Conservation (phyloP, 2,329 filamentous ascomycete genomes). For the Sordariomycetes sp. region DNA sequence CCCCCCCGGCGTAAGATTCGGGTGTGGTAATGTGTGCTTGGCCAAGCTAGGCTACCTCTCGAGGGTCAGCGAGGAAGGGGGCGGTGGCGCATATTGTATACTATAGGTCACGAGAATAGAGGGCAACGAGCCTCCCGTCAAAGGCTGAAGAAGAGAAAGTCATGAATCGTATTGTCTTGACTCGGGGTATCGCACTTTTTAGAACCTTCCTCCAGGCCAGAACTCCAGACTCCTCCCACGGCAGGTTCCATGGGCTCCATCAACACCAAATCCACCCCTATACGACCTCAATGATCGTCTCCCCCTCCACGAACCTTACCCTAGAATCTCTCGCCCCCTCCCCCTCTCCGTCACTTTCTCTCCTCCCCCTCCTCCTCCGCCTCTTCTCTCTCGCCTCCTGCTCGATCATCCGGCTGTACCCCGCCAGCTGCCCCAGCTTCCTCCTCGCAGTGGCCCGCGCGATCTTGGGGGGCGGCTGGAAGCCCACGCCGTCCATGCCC, state of each 20-base stretch:
- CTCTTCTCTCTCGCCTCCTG: constrained; percentile 46
- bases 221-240: neutral
- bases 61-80: neutral
- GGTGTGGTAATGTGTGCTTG: neutral
- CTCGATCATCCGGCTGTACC: constrained; percentile 51
- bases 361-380: constrained; percentile 32
- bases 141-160: neutral
- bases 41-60: neutral
- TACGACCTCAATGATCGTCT: constrained; percentile 9
- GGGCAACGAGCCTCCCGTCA: neutral
- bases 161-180: neutral
- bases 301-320: constrained; percentile 29
- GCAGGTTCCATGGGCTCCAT: neutral
- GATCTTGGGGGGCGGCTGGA: constrained; percentile 51
- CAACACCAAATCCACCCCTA: neutral
- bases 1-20: neutral
- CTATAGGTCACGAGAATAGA: neutral
- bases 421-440: constrained; percentile 48
- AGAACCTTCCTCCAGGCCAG: neutral
- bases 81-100: neutral
- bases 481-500: constrained; percentile 58
- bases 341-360: constrained; percentile 7
- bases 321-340: constrained; percentile 15
- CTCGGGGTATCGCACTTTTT: neutral
- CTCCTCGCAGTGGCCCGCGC: constrained; percentile 46